These are phyloP conservation scores for Akanthomyces lecanii DNA, from an alignment of 2,329 filamentous ascomycete species.

Conservation along the genomic window DNA sequence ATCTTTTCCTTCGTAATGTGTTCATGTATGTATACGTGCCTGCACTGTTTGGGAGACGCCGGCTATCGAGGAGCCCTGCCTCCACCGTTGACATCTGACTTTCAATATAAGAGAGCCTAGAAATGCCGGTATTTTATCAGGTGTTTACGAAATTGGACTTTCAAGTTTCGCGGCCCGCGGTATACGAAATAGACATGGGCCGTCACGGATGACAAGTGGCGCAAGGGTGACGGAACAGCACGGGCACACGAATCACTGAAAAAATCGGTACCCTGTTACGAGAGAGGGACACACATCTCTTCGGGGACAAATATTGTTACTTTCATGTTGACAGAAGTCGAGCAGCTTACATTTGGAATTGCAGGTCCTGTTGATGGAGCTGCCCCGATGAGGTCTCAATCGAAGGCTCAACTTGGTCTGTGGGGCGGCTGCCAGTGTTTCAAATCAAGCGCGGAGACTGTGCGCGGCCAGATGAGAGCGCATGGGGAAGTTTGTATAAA, in stretches of 20 bases:
- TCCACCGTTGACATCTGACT: too few relatives aligned
- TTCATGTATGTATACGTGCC: too few relatives aligned
- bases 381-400: neutral
- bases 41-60: too few relatives aligned
- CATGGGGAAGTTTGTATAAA: neutral
- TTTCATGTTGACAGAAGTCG: neutral
- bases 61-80: too few relatives aligned
- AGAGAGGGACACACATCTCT: too few relatives aligned
- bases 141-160: neutral
- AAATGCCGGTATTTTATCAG: too few relatives aligned
- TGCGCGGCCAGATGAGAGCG: neutral
- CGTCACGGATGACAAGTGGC: neutral
- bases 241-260: neutral
- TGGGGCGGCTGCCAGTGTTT: neutral
- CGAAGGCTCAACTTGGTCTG: neutral
- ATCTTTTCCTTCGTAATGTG: neutral
- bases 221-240: neutral
- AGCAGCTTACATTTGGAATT: neutral
- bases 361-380: neutral
- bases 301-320: too few relatives aligned
- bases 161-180: neutral
- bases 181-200: neutral
- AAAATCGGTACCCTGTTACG: neutral
- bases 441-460: neutral
- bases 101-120: too few relatives aligned